Evolutionary conservation across 2,329 filamentous ascomycete genomes (phyloP).

Genomic region (Metarhizium anisopliae): DNA sequence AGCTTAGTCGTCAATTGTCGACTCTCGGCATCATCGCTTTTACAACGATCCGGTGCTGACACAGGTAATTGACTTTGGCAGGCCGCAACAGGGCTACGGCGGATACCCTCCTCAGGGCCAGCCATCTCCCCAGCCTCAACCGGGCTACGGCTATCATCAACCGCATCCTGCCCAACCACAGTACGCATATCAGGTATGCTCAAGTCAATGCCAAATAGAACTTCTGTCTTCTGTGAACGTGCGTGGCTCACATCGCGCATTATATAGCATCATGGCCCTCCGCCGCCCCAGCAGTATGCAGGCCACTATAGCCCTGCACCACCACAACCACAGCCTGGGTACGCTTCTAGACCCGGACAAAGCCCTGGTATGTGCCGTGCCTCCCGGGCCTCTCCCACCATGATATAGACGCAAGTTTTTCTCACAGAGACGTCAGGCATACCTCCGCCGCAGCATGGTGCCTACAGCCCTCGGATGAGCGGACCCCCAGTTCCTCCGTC

Average conservation of each 20-base stretch:
- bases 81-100: conserved; percentile 11
- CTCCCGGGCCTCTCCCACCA: neutral
- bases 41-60: neutral
- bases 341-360: conserved; percentile 38
- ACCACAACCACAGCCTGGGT: conserved; percentile 37
- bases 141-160: conserved; percentile 35
- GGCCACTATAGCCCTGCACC: conserved; percentile 18
- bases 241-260: neutral
- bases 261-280: conserved; percentile 18
- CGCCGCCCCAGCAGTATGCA: conserved; percentile 24
- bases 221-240: neutral
- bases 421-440: conserved; percentile 8
- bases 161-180: conserved; percentile 27
- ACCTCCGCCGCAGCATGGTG: conserved; percentile 9
- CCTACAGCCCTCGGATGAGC: conserved; percentile 2
- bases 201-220: neutral
- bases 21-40: neutral
- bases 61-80: neutral
- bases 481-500: conserved; percentile 56
- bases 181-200: conserved; percentile 27
- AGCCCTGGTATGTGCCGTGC: conserved; percentile 16
- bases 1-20: neutral
- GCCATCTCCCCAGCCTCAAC: conserved; percentile 42
- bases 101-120: conserved; percentile 37
- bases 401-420: neutral